phyloP scores from a whole-genome alignment of 2,329 filamentous ascomycete genomes.

The Penicillium fuscoglaucum region DNA sequence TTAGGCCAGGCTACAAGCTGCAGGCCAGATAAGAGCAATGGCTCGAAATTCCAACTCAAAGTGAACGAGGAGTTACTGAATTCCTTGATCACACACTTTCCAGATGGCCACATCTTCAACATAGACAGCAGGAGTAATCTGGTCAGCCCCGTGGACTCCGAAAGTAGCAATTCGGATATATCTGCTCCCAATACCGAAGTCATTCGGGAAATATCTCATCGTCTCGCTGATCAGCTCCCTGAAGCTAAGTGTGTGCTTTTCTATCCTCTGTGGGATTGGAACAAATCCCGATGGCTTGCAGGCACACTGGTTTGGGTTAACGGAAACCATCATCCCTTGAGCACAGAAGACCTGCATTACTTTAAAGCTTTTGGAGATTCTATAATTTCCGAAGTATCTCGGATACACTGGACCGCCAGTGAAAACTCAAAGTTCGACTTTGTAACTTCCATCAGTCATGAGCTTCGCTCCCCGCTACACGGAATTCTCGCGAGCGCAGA shows the following conservation, averaged over 20 bases:
- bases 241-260: constrained; percentile 31
- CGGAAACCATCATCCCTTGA: constrained; percentile 22
- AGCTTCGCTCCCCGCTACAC: constrained; percentile 51
- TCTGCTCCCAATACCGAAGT: neutral
- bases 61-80: constrained; percentile 22
- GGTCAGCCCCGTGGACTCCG: neutral
- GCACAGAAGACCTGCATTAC: constrained; percentile 34
- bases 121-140: constrained; percentile 2
- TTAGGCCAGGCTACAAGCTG: constrained; percentile 21
- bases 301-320: constrained; percentile 33
- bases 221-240: constrained; percentile 24
- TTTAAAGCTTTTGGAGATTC: constrained; percentile 38
- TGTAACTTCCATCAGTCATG: constrained; percentile 54
- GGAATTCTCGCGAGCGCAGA: constrained; percentile 53
- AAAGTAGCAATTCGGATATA: neutral
- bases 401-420: constrained; percentile 34
- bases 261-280: constrained; percentile 38
- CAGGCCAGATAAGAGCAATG: neutral
- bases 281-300: constrained; percentile 37
- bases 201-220: constrained; percentile 9
- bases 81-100: constrained; percentile 23
- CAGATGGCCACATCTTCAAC: constrained; percentile 29
- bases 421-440: constrained; percentile 55
- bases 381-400: constrained; percentile 37
- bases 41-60: neutral